Percentiles rank a stretch among this genome's conserved stretches.
Evolutionary conservation across 2,329 filamentous ascomycete species (phyloP).

Genomic region (Pyrenophora teres): DNA sequence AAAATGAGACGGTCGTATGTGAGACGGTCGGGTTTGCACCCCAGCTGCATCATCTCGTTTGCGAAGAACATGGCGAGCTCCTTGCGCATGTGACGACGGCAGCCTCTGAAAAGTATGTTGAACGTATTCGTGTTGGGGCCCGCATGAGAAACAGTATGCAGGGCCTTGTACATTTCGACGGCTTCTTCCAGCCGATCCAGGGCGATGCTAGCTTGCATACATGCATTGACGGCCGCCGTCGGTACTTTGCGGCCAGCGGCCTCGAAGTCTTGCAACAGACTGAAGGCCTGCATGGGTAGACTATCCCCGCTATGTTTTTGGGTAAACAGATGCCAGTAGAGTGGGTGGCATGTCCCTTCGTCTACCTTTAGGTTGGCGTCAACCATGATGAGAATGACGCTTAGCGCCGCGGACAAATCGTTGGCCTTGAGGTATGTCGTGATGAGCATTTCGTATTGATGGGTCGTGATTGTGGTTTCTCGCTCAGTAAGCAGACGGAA

Average conservation of each 20-base stretch:
- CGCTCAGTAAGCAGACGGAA: constrained; percentile 67
- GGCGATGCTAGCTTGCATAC: constrained; percentile 58
- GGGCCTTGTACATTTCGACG: constrained; percentile 64
- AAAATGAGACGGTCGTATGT: constrained; percentile 68
- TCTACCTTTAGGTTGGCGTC: constrained; percentile 64
- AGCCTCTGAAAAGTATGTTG: constrained; percentile 63
- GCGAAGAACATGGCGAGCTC: constrained; percentile 65
- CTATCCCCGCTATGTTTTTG: constrained; percentile 45
- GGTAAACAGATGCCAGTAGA: constrained; percentile 62
- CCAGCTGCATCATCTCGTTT: constrained; percentile 63
- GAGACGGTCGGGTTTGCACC: constrained; percentile 58
- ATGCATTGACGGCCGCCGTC: constrained; percentile 55
- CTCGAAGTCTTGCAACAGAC: constrained; percentile 61
- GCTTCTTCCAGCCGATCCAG: constrained; percentile 55
- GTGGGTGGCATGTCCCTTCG: constrained; percentile 63
- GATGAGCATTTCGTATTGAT: constrained; percentile 81
- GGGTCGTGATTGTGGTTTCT: constrained; percentile 61
- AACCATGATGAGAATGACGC: constrained; percentile 74
- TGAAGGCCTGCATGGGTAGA: constrained; percentile 59
- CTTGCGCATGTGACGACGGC: constrained; percentile 51
- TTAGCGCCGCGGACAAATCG: constrained; percentile 69
- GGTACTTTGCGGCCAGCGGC: constrained; percentile 57
- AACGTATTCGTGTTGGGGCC: constrained; percentile 61
- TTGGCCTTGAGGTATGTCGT: constrained; percentile 67
- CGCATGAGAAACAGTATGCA: constrained; percentile 57